Conservation (phyloP, 2,329 filamentous ascomycete species). For the Penicillium expansum region DNA sequence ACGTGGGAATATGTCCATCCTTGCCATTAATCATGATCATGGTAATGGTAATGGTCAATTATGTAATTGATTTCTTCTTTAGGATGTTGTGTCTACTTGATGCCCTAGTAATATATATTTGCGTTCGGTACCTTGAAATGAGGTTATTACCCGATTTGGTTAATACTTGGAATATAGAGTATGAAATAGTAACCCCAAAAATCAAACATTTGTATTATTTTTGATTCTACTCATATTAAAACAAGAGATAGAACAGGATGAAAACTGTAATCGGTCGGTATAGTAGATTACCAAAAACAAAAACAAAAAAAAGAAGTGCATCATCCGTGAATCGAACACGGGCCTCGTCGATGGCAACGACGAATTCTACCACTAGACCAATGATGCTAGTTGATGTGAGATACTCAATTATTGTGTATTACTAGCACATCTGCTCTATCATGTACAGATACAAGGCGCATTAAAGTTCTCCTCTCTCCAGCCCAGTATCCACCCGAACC, state of each 20-base stretch:
- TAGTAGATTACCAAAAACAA: too few relatives aligned
- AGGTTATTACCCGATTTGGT: neutral
- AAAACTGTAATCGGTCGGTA: too few relatives aligned
- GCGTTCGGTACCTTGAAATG: neutral
- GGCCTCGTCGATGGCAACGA: constrained; percentile 48
- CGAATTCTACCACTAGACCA: constrained; percentile 48
- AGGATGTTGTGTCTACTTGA: neutral
- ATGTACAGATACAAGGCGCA: too few relatives aligned
- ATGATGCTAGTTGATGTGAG: constrained; percentile 38
- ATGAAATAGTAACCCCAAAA: neutral
- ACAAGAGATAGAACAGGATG: neutral
- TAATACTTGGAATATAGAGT: neutral
- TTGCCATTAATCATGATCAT: neutral
- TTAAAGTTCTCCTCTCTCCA: too few relatives aligned
- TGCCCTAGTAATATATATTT: neutral
- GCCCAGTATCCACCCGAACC: neutral
- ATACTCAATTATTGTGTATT: too few relatives aligned
- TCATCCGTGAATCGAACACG: constrained; percentile 50
- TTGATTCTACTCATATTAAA: neutral
- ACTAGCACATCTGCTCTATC: too few relatives aligned
- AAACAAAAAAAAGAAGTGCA: constrained; percentile 30
- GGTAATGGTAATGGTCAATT: neutral
- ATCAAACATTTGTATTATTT: neutral
- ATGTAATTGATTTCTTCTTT: too few relatives aligned
- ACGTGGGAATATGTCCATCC: neutral